Conservation (phyloP, 352 stramenopile genomes). For the Pythium vanterpoolii region DNA sequence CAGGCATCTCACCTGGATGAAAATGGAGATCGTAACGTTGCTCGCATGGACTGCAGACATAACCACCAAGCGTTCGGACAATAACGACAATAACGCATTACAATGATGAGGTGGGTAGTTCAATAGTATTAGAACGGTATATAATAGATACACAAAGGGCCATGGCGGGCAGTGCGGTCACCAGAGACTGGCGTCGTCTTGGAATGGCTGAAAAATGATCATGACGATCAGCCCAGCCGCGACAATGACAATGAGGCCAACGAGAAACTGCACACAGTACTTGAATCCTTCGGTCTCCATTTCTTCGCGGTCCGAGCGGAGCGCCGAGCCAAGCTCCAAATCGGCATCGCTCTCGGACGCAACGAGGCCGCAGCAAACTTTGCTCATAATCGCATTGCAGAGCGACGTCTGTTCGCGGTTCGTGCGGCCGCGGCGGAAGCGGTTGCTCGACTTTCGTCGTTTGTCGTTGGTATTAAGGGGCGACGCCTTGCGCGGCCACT, state of each 20-base stretch:
- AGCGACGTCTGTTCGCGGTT: conserved; percentile 17
- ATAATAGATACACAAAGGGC: conserved; percentile 15
- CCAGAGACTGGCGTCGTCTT: conserved; percentile 17
- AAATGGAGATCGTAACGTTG: neutral
- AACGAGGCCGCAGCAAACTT: conserved; percentile 20
- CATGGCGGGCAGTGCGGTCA: neutral
- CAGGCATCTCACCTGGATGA: too few relatives aligned
- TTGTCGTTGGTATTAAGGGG: conserved; percentile 13
- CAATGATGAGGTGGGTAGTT: neutral
- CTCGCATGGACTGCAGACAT: neutral
- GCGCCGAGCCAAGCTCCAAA: conserved; percentile 37
- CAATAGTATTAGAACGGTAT: conserved; percentile 21
- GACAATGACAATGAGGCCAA: conserved; percentile 68
- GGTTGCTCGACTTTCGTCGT: conserved; percentile 9
- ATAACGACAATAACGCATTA: neutral
- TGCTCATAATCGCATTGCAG: conserved; percentile 19
- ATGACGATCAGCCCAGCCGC: conserved; percentile 60
- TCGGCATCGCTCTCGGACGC: conserved; percentile 35
- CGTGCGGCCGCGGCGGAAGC: conserved; percentile 11
- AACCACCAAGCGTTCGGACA: too few relatives aligned
- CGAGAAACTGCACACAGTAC: conserved; percentile 69
- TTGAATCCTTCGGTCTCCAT: conserved; percentile 56
- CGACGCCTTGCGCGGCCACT: conserved; percentile 37
- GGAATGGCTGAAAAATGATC: conserved; percentile 65
- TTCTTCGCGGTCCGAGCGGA: conserved; percentile 11